Conservation (phyloP, 2,329 filamentous ascomycete species). For the Paradendryphiella salina region DNA sequence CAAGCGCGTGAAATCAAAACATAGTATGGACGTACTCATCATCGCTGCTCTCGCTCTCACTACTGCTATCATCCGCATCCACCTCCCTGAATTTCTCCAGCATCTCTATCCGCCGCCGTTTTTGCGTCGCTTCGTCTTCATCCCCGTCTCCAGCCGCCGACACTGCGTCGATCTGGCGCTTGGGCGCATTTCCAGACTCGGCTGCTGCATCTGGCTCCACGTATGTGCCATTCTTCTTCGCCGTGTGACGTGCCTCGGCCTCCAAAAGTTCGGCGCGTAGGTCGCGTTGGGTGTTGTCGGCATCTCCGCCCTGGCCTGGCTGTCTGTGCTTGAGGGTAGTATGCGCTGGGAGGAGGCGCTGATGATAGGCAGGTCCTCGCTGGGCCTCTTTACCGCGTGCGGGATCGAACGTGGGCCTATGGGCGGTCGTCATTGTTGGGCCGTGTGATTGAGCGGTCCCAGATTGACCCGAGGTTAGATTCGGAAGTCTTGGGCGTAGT, state of each 20-base stretch:
- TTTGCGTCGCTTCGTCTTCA: constrained; percentile 73
- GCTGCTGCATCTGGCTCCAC: constrained; percentile 53
- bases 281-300: constrained; percentile 72
- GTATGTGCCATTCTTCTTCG: constrained; percentile 73
- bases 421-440: constrained; percentile 57
- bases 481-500: constrained; percentile 39
- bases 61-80: constrained; percentile 72
- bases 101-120: constrained; percentile 72
- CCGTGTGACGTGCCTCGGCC: constrained; percentile 84
- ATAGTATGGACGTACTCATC: constrained; percentile 54
- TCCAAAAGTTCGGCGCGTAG: constrained; percentile 86
- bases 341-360: constrained; percentile 90
- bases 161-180: constrained; percentile 65
- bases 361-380: constrained; percentile 91
- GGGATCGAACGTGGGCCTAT: constrained; percentile 94
- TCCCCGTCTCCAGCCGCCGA: constrained; percentile 51
- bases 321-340: constrained; percentile 82
- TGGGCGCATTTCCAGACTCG: constrained; percentile 54
- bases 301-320: constrained; percentile 85
- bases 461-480: constrained; percentile 9
- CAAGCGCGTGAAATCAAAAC: not conserved
- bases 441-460: not conserved
- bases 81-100: constrained; percentile 85
- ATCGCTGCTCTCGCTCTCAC: constrained; percentile 59
- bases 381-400: constrained; percentile 94